Evolutionary conservation across 1,284 basidiomycete species (phyloP), one percentile per base, ranked within the genome.

Genomic region (Macrocybe sp.): DNA sequence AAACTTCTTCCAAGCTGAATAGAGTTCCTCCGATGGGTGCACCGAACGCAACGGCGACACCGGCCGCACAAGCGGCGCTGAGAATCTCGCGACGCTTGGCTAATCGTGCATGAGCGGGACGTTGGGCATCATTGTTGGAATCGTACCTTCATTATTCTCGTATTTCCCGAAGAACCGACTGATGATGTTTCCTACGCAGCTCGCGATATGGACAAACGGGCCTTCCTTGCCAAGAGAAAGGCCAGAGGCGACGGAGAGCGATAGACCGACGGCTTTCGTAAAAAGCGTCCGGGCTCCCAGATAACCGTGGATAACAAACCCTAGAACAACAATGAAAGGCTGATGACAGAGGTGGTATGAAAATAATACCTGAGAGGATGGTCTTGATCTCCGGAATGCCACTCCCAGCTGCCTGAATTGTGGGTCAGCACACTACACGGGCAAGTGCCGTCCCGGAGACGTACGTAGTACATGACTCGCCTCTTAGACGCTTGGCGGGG

Each of bases 301-400:
- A 64, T 97, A 99, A 14, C 96, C 96, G 59, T 97, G 93, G 52
- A 99, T 97, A 12, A 98, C 95, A 59, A 97, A 98, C n/a, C 92
- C 89, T 87, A 46, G 33, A 16, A 2, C 36, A 49, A 30, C 37
- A 31, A 48, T 28, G 38, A 42, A 30, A 55, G 30, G 44, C 7
- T 48, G 22, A 36, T 14, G 30, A 14, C 37, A 22, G 4, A 48
- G 52, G 9, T 33, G 51, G 43, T 38, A 9, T 16, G 14, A 12
- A 46, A 36, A 11, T 1, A 12, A 38, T 54, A 81, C 88, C 93
- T 49, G 92, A 94, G 35, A 99, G 74, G 49, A 98, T 97, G 1
- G 93, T 95, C 69, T 98, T 99, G 65, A 98, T 88, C 66, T 98
- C 96, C 0, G 95, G 94, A 49, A 98, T 96, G 52, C 96, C 96